These are phyloP conservation scores for Lithospermum erythrorhizon DNA, from an alignment of 257 asterid genomes.

Conservation along the genomic window DNA sequence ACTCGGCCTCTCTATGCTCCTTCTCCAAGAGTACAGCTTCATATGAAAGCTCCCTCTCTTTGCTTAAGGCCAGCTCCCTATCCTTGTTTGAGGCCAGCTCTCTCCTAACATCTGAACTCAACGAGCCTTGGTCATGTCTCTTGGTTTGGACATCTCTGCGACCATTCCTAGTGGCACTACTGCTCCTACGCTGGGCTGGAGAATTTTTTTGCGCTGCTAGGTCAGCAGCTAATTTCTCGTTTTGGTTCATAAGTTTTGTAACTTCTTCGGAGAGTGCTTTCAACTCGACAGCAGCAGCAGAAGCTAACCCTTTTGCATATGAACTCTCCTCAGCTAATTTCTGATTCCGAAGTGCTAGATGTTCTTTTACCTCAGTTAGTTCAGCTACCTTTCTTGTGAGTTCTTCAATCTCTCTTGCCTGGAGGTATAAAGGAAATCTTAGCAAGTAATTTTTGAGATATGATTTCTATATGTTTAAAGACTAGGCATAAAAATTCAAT, in stretches of 20 bases:
- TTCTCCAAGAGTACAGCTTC: constrained; percentile 73
- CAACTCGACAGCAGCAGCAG: constrained; percentile 96
- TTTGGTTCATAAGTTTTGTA: constrained; percentile 90
- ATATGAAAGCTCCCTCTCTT: constrained; percentile 69
- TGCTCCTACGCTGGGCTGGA: constrained; percentile 57
- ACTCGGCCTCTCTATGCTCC: constrained; percentile 58
- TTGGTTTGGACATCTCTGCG: constrained; percentile 49
- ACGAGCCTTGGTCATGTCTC: constrained; percentile 35
- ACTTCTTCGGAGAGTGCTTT: constrained; percentile 96
- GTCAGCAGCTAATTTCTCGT: constrained; percentile 62
- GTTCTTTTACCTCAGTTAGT: constrained; percentile 50
- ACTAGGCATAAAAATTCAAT: neutral
- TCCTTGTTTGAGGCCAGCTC: constrained; percentile 67
- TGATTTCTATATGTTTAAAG: neutral
- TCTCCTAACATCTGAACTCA: constrained; percentile 52
- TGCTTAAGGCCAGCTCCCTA: constrained; percentile 65
- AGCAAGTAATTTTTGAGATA: constrained; percentile 1
- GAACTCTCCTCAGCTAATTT: constrained; percentile 91
- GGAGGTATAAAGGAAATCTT: constrained; percentile 11
- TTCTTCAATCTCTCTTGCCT: constrained; percentile 69
- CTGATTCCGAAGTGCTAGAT: constrained; percentile 65
- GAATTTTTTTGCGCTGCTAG: constrained; percentile 56
- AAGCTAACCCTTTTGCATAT: constrained; percentile 94
- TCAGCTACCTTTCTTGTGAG: constrained; percentile 46
- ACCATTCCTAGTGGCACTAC: constrained; percentile 43